Base-by-base conservation (phyloP, 1,139 yeast genomes). In the Diutina neorugosa region DNA sequence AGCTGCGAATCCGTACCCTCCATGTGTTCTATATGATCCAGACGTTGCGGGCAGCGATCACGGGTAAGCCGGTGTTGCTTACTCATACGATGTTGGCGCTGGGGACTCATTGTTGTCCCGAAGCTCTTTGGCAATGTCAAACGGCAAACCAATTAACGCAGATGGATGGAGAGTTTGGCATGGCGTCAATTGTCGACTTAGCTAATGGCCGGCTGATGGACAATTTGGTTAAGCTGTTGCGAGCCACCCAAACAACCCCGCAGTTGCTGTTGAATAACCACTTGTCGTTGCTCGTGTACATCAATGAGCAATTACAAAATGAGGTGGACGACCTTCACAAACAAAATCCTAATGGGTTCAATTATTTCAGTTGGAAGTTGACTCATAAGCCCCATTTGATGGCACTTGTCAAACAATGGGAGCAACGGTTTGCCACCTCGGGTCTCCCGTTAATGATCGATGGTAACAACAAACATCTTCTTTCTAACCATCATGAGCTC, bases 1-100 rank as follows among this genome's bases (percentile, higher is more conserved):
- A 91, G 68, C 82, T 93, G 44, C 76, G 96, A 60, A 87, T 90
- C 54, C 77, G 97, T 62, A 88, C 96, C 0, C 78, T 91, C 61
- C 94, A 87, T 61, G 84, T 85, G 3, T 81, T 90, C 53, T 82
- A 88, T 60, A 74, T 86, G 62, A 73, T 90, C 19, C 84, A 89
- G 54, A 83, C 85, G 41, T 69, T 88, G 50, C 37, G 50, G 8
- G 23, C 40, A 4, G 50, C 50, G n/a, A 46, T 46, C 31, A 46
- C 19, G 3, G 50, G 50, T 8, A n/a, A 27, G 31, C 50, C 19
- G 50, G 50, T 46, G 21, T 27, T 46, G 37, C 40, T 46, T 12
- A 46, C 25, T 12, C 19, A n/a, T 7, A 4, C 19, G 21, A 46
- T 27, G 50, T 27, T 46, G 40, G 19, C 16, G 9, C 50, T 46